These are phyloP conservation scores for Conticribra guillardii DNA, from an alignment of 108 stramenopile species.

Conservation along the genomic window DNA sequence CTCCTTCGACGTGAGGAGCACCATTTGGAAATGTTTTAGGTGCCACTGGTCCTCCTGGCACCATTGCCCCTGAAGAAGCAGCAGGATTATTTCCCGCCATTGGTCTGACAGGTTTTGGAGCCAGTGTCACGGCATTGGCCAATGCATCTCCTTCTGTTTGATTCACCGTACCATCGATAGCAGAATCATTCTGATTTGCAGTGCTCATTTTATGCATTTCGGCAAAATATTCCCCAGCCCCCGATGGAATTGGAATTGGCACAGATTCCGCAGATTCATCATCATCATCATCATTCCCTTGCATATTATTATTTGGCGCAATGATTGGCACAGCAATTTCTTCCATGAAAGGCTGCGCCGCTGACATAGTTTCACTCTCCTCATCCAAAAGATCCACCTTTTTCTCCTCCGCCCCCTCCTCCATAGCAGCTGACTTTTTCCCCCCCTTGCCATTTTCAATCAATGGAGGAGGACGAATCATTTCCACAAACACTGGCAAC, in stretches of 20 bases:
- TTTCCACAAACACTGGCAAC: conserved; percentile 53
- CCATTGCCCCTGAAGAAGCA: too few species aligned
- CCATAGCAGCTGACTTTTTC: background rate
- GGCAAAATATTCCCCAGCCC: conserved; percentile 28
- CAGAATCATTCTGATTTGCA: background rate
- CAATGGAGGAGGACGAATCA: conserved; percentile 43
- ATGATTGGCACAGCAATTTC: background rate
- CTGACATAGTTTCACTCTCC: too few species aligned
- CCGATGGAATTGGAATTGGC: conserved; percentile 13
- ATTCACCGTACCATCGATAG: too few species aligned
- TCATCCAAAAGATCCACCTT: conserved; percentile 6
- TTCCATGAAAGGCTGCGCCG: too few species aligned
- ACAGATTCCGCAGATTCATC: conserved; percentile 36
- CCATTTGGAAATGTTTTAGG: too few species aligned
- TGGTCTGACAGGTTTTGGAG: too few species aligned
- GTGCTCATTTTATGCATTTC: conserved; percentile 15
- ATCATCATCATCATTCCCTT: conserved; percentile 22
- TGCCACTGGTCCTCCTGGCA: too few species aligned
- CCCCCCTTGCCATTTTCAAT: background rate
- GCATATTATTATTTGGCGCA: conserved; percentile 9
- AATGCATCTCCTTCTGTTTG: too few species aligned
- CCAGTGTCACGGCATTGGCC: too few species aligned
- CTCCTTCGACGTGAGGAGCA: too few species aligned
- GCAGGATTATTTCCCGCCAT: too few species aligned
- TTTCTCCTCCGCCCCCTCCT: conserved; percentile 13